Percentiles rank a stretch among this genome's conserved stretches.
phyloP scores from a whole-genome alignment of 345 rosid species.

The Theobroma cacao region DNA sequence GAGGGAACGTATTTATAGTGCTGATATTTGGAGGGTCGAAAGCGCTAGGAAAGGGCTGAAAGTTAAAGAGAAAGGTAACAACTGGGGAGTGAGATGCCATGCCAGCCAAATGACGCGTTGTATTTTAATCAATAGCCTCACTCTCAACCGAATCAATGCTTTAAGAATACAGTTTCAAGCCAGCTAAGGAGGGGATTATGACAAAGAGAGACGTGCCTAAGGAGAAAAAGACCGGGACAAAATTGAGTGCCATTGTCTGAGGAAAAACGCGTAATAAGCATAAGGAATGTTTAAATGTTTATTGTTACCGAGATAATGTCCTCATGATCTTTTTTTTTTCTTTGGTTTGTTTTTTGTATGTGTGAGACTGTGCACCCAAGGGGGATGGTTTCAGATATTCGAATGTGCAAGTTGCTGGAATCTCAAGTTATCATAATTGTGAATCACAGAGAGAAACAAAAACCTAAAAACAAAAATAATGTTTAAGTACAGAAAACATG shows the following conservation, averaged over 20 bases:
- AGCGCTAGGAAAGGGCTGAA: not conserved
- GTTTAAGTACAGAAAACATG: not conserved
- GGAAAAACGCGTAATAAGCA: not conserved
- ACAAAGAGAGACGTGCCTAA: not conserved
- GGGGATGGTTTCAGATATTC: not conserved
- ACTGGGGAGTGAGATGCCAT: not conserved
- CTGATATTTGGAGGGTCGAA: not conserved
- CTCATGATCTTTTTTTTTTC: not conserved
- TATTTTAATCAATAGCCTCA: not conserved
- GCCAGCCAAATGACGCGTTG: slow-evolving; percentile 19
- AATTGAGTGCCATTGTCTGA: not conserved
- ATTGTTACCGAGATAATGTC: not conserved
- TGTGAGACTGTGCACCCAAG: not conserved
- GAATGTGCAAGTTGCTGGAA: not conserved
- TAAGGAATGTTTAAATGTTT: not conserved
- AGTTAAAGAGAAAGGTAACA: not conserved
- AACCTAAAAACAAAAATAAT: not conserved
- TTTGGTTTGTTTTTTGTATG: not conserved
- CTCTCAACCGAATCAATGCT: slow-evolving; percentile 1
- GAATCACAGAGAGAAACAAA: not conserved
- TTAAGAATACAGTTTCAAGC: not conserved
- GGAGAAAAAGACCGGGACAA: not conserved
- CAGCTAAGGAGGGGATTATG: slow-evolving; percentile 19
- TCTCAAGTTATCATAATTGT: not conserved
- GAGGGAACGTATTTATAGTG: slow-evolving; percentile 12